Conservation (phyloP, 768 basidiomycete species). For the Nidularia sp. region DNA sequence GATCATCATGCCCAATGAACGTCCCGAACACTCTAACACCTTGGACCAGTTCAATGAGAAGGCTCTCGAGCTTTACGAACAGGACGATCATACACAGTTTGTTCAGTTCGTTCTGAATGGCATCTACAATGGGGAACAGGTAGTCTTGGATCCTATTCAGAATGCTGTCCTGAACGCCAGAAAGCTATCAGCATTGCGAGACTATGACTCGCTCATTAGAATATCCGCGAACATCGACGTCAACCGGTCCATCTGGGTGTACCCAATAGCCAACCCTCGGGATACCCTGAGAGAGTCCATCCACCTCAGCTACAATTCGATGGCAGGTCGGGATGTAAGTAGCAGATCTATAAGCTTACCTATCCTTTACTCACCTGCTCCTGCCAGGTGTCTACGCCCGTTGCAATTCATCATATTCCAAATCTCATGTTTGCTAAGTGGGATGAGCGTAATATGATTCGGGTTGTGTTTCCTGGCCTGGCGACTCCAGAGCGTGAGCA, state of each 20-base stretch:
- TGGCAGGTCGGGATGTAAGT: constrained; percentile 1
- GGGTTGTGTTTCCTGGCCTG: not conserved
- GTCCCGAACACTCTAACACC: no score
- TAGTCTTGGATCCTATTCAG: constrained; percentile 9
- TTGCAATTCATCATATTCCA: not conserved
- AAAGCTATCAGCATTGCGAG: constrained; percentile 1
- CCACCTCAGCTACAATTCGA: constrained; percentile 10
- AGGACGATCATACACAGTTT: constrained; percentile 1
- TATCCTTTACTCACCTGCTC: not conserved
- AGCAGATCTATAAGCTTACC: not conserved
- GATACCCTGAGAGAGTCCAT: constrained; percentile 12
- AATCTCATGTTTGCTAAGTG: not conserved
- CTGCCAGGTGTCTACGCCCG: not conserved
- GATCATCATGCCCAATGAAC: no score
- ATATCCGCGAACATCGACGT: constrained; percentile 9
- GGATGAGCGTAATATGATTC: not conserved
- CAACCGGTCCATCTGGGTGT: constrained; percentile 2
- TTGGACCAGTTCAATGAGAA: no score
- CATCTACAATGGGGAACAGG: constrained; percentile 2
- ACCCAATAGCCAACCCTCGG: constrained; percentile 6
- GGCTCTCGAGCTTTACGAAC: no score
- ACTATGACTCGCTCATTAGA: constrained; percentile 18
- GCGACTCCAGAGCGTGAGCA: no score
- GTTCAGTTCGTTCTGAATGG: constrained; percentile 13
- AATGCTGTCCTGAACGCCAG: not conserved